Base-by-base conservation (phyloP, 768 basidiomycete species). In the Pulveroboletus sp. region DNA sequence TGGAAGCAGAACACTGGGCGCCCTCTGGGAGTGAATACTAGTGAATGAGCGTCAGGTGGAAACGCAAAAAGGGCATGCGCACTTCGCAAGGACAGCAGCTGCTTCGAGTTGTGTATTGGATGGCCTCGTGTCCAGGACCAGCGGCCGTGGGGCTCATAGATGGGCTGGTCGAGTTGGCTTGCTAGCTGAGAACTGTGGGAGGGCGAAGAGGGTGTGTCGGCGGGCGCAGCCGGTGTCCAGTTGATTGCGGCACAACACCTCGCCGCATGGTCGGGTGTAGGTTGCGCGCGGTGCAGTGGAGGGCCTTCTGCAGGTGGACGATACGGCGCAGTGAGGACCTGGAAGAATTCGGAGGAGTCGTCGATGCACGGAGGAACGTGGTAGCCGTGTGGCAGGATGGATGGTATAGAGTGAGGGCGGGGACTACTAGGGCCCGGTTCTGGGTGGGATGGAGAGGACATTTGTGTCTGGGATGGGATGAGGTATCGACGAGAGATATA, bases 1-100 rank as follows among this genome's bases (percentile, higher is more conserved):
- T 59, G 17, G 64, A 71, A 13, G 69, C 69, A 24, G 63, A 60
- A 35, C 71, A 73, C 53, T 72, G 69, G 20, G 64, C 58, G 11
- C 69, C 72, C 31, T 60, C 72, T 73, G 51, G 17, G 44, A 16
- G 48, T 14, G 26, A n/a, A 49, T 73, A 49, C 16, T 42, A 16
- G 48, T 14, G 26, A n/a, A 49, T 59, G 32, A 57, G 43, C 10
- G 40, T 31, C 50, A 45, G 19, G 20, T 36, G 22, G 2, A 34
- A 14, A 20, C 19, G 41, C 20, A 7, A 3, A 16, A 30, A 50
- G 41, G 17, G 37, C 23, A 16, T 13, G 44, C 65, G 38, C 41
- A 68, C 66, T 59, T 31, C 50, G 53, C 17, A 69, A 46, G 26
- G 62, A 50, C 23, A 66, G 42, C 20, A 69, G 53, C n/a, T 57